These are phyloP conservation scores for Boletus rufocinnamomeus DNA, from an alignment of 768 basidiomycete genomes.

Conservation along the genomic window DNA sequence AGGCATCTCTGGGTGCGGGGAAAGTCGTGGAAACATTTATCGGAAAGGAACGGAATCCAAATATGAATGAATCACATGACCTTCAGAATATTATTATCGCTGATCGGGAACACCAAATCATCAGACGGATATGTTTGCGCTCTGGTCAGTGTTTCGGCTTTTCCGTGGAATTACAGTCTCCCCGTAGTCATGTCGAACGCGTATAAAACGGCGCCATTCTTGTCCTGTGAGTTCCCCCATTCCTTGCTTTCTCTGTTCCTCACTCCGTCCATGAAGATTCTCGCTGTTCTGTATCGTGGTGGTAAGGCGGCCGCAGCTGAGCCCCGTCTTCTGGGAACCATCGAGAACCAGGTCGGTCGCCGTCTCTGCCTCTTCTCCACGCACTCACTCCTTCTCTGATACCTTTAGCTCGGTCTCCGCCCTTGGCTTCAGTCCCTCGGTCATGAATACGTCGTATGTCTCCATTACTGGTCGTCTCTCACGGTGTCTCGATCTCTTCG, in stretches of 20 bases:
- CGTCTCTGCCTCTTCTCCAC: background rate
- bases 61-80: background rate
- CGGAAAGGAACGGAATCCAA: conserved; percentile 11
- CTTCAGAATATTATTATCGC: too few species aligned
- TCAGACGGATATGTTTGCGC: background rate
- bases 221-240: background rate
- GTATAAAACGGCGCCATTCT: conserved; percentile 1
- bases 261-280: conserved; percentile 35
- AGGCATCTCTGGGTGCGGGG: too few species aligned
- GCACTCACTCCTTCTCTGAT: background rate
- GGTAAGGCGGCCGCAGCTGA: conserved; percentile 64
- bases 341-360: conserved; percentile 66
- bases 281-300: conserved; percentile 73
- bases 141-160: background rate
- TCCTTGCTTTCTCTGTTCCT: background rate
- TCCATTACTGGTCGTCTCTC: too few species aligned
- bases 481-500: background rate
- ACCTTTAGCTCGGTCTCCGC: conserved; percentile 62
- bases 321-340: conserved; percentile 74
- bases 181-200: background rate
- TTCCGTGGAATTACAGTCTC: background rate
- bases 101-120: background rate
- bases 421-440: conserved; percentile 70
- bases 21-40: background rate
- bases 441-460: conserved; percentile 70